Evolutionary conservation across 2,329 filamentous ascomycete genomes (phyloP).

Genomic region (Xylariaceae sp.): DNA sequence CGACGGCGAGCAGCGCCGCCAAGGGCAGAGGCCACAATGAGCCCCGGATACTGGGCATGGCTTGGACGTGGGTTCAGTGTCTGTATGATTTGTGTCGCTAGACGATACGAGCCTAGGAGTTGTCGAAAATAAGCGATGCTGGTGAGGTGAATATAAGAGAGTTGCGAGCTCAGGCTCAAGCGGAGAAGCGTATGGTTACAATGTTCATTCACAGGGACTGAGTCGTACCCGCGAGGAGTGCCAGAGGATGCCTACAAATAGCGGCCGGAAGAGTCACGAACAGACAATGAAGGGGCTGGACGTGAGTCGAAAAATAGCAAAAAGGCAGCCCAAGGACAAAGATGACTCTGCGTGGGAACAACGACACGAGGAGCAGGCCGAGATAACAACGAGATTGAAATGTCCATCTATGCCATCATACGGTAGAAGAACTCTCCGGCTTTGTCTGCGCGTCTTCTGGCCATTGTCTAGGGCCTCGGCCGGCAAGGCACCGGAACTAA

Average conservation of each 20-base stretch:
- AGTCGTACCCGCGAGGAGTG: slow-evolving; percentile 5
- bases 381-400: slow-evolving; percentile 7
- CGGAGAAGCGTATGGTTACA: slow-evolving; percentile 10
- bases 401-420: slow-evolving; percentile 7
- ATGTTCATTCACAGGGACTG: slow-evolving; percentile 14
- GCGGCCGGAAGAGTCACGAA: slow-evolving; percentile 14
- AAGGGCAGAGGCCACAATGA: slow-evolving; percentile 30
- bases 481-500: too few species aligned
- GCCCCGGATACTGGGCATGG: slow-evolving; percentile 23
- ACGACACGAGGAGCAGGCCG: slow-evolving; percentile 4
- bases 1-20: slow-evolving; percentile 24
- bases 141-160: not conserved
- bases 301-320: slow-evolving; percentile 9
- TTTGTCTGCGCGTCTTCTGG: slow-evolving; percentile 22
- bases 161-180: slow-evolving; percentile 10
- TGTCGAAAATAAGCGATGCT: not conserved
- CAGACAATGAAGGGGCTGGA: slow-evolving; percentile 20
- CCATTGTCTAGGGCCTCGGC: slow-evolving; percentile 14
- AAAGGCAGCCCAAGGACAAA: slow-evolving; percentile 12
- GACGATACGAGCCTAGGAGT: not conserved
- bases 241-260: slow-evolving; percentile 16
- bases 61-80: slow-evolving; percentile 1
- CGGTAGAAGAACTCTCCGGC: slow-evolving; percentile 9
- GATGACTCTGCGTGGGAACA: slow-evolving; percentile 8
- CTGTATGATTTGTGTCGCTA: not conserved